Base-by-base conservation (phyloP, 768 basidiomycete species). In the Mycena leptocephala region DNA sequence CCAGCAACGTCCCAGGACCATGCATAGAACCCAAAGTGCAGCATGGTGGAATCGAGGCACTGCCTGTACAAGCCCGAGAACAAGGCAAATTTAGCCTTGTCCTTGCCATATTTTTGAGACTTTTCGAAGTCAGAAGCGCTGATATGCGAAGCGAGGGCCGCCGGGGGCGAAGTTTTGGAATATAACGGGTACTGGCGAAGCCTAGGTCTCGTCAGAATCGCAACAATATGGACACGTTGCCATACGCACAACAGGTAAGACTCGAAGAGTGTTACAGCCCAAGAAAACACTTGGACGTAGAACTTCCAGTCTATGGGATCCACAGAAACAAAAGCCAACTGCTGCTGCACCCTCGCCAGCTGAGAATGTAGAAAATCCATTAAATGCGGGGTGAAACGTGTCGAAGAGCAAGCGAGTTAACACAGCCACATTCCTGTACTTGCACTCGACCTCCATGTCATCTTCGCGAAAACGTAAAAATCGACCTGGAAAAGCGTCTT, bases 61-160 rank as follows among this genome's bases (percentile, higher is more conserved):
- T 97, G 95, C 81, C 93, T 93, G 84, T 92, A 94, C 66, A 97
- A 77, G 1, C 93, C 92, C 0, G 94, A 92, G 79, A 95, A 81
- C 48, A 98, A 84, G 3, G 93, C 91, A 83, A 95, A 97, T 80
- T 91, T 90, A 14, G 97, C 95, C 86, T 98, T 98, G 90, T 97
- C 95, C 64, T 90, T 92, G 24, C 97, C 96, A 86, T 99, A 99
- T 51, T 89, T 86, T 83, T 99, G 98, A 0, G 96, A 97, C 80
- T 98, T 98, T 75, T 92, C 88, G 84, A 97, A 98, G 18, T 92
- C 93, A 3, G 93, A 91, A 13, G 85, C 82, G 20, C 90, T 89
- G 79, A 97, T 93, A 82, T 96, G 93, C 2, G 84, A 84, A 5
- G 91, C 92, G 4, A 98, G 90, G 4, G 91, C 92, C 3, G 90